phyloP scores from a whole-genome alignment of 1,284 basidiomycete genomes.

The Xanthoconium separans region DNA sequence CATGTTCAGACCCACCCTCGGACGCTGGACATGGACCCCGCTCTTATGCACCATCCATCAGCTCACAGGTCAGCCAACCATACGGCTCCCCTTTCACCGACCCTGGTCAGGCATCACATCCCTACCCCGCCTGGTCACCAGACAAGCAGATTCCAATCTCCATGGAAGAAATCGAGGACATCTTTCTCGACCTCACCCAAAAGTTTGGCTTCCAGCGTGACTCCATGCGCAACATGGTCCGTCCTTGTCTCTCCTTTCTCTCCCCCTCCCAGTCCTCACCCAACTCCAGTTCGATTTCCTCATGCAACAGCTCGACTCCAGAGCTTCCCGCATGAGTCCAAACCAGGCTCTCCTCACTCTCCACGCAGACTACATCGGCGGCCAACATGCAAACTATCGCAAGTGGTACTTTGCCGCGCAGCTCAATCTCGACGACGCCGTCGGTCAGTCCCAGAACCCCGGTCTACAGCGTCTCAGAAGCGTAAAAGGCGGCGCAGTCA shows the following conservation, averaged over 20 bases:
- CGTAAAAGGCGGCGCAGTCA: constrained; percentile 62
- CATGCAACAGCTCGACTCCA: constrained; percentile 97
- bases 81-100: constrained; percentile 60
- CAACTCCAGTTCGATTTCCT: constrained; percentile 85
- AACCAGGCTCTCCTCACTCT: constrained; percentile 94
- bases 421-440: constrained; percentile 97
- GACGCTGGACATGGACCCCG: constrained; percentile 44
- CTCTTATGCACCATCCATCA: constrained; percentile 52
- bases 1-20: constrained; percentile 38
- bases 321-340: constrained; percentile 98
- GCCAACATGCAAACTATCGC: constrained; percentile 94
- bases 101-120: constrained; percentile 62
- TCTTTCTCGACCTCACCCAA: constrained; percentile 97
- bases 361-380: constrained; percentile 98
- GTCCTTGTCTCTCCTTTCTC: constrained; percentile 22
- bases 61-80: constrained; percentile 56
- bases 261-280: background rate
- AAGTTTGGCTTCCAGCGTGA: constrained; percentile 99
- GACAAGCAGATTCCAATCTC: constrained; percentile 96
- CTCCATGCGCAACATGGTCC: constrained; percentile 86
- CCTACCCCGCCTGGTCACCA: constrained; percentile 93
- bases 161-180: constrained; percentile 98
- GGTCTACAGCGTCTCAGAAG: constrained; percentile 87
- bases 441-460: constrained; percentile 93
- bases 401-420: constrained; percentile 99